Percentiles rank a stretch among this genome's conserved stretches.
Conservation (phyloP, 306 rosid species). For the Astragalus membranaceus region DNA sequence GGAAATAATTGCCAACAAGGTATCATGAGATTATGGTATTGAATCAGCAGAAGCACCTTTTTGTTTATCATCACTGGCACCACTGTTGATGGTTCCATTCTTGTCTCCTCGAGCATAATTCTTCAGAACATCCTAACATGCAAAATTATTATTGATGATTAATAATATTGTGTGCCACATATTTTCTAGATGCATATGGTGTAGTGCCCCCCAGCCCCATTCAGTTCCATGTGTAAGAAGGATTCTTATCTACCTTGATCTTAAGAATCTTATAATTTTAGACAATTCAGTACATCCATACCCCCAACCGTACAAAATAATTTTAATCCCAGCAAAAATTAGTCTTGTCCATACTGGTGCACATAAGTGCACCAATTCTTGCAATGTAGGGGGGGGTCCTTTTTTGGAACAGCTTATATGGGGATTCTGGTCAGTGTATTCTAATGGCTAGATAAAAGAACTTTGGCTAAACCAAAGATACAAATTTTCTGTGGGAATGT, state of each 20-base stretch:
- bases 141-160: constrained; percentile 23
- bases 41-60: constrained; percentile 34
- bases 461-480: neutral
- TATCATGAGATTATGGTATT: constrained; percentile 10
- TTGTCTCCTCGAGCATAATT: constrained; percentile 33
- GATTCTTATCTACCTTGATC: constrained; percentile 7
- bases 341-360: neutral
- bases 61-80: constrained; percentile 18
- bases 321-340: neutral
- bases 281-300: neutral
- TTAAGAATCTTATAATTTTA: neutral
- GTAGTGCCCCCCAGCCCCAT: neutral
- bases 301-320: neutral
- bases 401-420: neutral
- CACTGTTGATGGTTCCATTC: constrained; percentile 28
- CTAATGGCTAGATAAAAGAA: neutral
- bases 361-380: neutral
- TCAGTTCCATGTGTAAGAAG: neutral
- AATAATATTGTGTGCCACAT: constrained; percentile 5
- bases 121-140: constrained; percentile 55
- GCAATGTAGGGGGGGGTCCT: neutral
- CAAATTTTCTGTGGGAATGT: neutral
- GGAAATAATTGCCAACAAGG: constrained; percentile 3
- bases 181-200: constrained; percentile 2
- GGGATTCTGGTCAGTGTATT: neutral